Base-by-base conservation (phyloP, 495 filamentous ascomycete genomes). In the Daldinia concentrica region DNA sequence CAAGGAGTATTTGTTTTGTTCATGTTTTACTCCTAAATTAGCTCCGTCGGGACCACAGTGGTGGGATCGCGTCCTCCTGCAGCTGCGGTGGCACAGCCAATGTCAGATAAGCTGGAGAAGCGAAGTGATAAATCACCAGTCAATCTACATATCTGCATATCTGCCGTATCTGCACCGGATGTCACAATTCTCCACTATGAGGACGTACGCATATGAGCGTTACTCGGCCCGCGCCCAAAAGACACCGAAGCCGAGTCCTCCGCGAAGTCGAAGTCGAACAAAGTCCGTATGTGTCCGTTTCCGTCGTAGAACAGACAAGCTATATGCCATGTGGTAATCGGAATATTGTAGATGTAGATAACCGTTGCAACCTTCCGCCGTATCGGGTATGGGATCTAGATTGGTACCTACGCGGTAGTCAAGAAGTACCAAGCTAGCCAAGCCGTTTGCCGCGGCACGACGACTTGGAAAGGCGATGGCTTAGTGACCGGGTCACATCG, bases 1-100 rank as follows among this genome's bases (percentile, higher is more conserved):
- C 41, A 45, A 19, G 41, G 41, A 45, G 32, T 15, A 52, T 48
- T 37, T 58, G n/a, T 0, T 32, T 17, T 56, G 9, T 36, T 15
- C 22, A 22, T 45, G 29, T 29, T 43, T 27, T 65, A 43, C 62
- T 55, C 65, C 61, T 62, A 69, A 68, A 69, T 69, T 73, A 69
- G 65, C 17, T 32, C 22, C 41, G 50, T 61, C 58, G 3, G 63
- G 55, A 67, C 72, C 72, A 64, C 63, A 64, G 63, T 71, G 59
- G 67, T 71, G 68, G 68, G 55, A 67, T 71, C 59, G 64, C 56
- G 63, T 64, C 60, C 37, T 65, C 66, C 36, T 66, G 71, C 63
- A 64, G 52, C 32, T 34, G 24, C 51, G 43, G 67, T 67, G 17
- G 52, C 58, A 73, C 62, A 64, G 24, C 52, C 55, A 67, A 70